Percentiles rank a stretch among this genome's conserved stretches.
Evolutionary conservation across 2,329 filamentous ascomycete genomes (phyloP).

Genomic region (Apiospora phragmitis): DNA sequence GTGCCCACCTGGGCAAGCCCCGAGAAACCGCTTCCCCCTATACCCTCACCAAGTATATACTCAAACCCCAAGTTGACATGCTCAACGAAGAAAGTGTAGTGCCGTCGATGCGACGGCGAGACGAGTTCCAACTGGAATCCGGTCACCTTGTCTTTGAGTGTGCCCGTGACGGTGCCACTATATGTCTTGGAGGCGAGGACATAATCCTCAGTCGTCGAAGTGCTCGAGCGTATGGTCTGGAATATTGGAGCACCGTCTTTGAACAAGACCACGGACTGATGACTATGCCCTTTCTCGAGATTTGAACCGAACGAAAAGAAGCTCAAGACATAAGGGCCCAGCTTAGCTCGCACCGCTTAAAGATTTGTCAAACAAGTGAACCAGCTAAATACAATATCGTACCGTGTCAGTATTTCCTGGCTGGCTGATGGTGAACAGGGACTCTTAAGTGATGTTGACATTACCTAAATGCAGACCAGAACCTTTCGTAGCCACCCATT

Average conservation of each 20-base stretch:
- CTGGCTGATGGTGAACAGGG: not conserved
- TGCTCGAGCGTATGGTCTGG: slow-evolving; percentile 4
- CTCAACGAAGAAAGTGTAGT: slow-evolving; percentile 16
- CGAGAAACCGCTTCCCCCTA: slow-evolving; percentile 19
- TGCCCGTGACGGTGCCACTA: slow-evolving; percentile 18
- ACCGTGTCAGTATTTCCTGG: not conserved
- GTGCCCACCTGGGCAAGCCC: slow-evolving; percentile 15
- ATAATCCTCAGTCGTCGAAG: slow-evolving; percentile 18
- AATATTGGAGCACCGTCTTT: slow-evolving; percentile 16
- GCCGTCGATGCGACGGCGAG: slow-evolving; percentile 9
- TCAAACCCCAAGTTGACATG: slow-evolving; percentile 18
- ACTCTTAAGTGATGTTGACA: not conserved
- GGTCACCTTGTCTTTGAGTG: slow-evolving; percentile 20
- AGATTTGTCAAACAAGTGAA: slow-evolving; percentile 18
- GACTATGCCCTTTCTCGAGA: not conserved
- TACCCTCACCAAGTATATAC: slow-evolving; percentile 21
- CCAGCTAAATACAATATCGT: slow-evolving; percentile 13
- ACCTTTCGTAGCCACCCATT: slow-evolving; percentile 18
- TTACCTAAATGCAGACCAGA: slow-evolving; percentile 19
- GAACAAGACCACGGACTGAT: slow-evolving; percentile 16
- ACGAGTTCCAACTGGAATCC: slow-evolving; percentile 18
- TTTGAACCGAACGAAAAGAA: slow-evolving; percentile 16
- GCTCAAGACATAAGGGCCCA: slow-evolving; percentile 17
- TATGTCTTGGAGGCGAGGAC: slow-evolving; percentile 17
- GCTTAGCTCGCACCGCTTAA: slow-evolving; percentile 13